phyloP scores from a whole-genome alignment of 2,329 filamentous ascomycete genomes.

The Truncatella angustata region DNA sequence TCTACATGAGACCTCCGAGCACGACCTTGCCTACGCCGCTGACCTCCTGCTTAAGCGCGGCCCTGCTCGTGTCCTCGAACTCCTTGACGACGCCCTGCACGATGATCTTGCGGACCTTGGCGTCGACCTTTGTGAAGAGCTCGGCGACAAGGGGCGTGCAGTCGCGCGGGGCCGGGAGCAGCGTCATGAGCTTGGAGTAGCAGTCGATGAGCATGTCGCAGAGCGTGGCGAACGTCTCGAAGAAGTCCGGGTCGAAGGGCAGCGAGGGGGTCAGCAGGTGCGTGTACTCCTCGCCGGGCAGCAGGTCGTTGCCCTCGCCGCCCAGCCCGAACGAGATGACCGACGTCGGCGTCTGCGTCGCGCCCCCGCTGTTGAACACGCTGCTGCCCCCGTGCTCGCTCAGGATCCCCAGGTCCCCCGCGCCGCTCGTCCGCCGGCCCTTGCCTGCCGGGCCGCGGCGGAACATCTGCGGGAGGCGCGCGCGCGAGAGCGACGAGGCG shows the following conservation, averaged over 20 bases:
- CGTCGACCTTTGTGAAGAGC: constrained; percentile 86
- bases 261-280: constrained; percentile 87
- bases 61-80: constrained; percentile 84
- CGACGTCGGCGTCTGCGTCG: constrained; percentile 33
- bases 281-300: constrained; percentile 83
- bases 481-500: constrained; percentile 69
- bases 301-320: constrained; percentile 62
- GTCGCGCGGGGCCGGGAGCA: constrained; percentile 73
- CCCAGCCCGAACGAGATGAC: constrained; percentile 53
- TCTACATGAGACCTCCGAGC: constrained; percentile 76
- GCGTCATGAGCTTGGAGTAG: constrained; percentile 73
- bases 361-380: constrained; percentile 22
- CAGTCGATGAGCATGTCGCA: constrained; percentile 94
- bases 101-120: constrained; percentile 82
- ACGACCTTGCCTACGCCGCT: constrained; percentile 86
- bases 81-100: constrained; percentile 84
- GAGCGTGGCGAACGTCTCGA: constrained; percentile 91
- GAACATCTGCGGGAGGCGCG: constrained; percentile 81
- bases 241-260: constrained; percentile 96
- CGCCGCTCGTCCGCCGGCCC: constrained; percentile 53
- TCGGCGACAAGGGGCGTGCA: constrained; percentile 73
- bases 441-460: constrained; percentile 62
- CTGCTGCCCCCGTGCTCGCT: constrained; percentile 10
- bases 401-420: constrained; percentile 33
- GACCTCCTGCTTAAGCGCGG: constrained; percentile 75